phyloP scores from a whole-genome alignment of 2,329 filamentous ascomycete genomes.

The Magnaporthiopsis incrustans region DNA sequence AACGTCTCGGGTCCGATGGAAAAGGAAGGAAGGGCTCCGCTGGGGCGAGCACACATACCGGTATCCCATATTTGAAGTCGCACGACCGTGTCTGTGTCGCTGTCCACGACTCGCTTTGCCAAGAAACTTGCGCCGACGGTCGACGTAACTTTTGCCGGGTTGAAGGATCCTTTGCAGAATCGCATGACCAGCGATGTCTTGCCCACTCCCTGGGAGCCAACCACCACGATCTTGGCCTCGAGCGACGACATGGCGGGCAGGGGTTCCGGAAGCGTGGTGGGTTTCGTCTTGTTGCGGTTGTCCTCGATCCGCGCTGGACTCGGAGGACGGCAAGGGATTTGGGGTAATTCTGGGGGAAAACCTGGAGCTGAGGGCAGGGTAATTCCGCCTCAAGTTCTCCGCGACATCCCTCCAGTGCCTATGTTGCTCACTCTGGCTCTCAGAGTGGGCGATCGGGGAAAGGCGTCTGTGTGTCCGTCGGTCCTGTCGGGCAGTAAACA shows the following conservation, averaged over 20 bases:
- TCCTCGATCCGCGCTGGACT: background rate
- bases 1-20: background rate
- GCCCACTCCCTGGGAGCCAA: conserved; percentile 71
- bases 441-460: background rate
- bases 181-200: conserved; percentile 73
- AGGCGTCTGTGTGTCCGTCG: background rate
- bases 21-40: background rate
- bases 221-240: conserved; percentile 74
- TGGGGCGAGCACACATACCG: conserved; percentile 34
- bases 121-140: conserved; percentile 77
- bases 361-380: background rate
- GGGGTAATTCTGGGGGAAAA: background rate
- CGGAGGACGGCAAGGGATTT: background rate
- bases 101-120: conserved; percentile 73
- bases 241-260: conserved; percentile 45
- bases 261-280: too few species aligned
- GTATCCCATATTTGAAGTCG: conserved; percentile 97
- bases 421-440: background rate
- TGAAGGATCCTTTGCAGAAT: conserved; percentile 65
- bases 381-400: background rate
- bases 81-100: conserved; percentile 76
- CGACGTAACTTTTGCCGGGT: conserved; percentile 54
- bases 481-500: background rate
- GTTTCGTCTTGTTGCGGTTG: background rate
- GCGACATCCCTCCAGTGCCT: background rate